Percentiles rank a stretch among this genome's conserved stretches.
Conservation (phyloP, 257 asterid genomes). For the Solanum chiquidenum region DNA sequence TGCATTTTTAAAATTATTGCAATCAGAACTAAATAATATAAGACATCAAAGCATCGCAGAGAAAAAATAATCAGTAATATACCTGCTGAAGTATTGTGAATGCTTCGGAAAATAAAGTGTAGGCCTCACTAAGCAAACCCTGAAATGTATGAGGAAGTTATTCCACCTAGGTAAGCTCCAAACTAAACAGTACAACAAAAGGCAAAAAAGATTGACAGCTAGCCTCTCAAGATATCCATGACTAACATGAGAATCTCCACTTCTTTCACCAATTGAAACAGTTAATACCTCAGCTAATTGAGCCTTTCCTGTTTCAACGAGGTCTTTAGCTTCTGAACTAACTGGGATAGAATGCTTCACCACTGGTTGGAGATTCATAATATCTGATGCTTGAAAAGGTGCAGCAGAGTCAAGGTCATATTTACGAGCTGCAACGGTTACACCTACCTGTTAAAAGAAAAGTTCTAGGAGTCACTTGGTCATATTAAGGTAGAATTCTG, state of each 20-base stretch:
- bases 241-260: neutral
- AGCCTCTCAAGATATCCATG: neutral
- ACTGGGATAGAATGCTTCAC: constrained; percentile 94
- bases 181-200: neutral
- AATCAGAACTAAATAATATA: neutral
- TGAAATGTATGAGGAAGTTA: neutral
- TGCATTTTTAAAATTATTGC: constrained; percentile 18
- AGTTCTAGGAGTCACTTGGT: neutral
- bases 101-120: constrained; percentile 77
- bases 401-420: constrained; percentile 56
- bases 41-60: neutral
- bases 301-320: constrained; percentile 86
- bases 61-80: neutral
- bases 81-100: constrained; percentile 96
- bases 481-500: neutral
- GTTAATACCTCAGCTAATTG: constrained; percentile 80
- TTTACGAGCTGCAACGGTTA: constrained; percentile 67
- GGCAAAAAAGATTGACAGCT: neutral
- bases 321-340: constrained; percentile 91
- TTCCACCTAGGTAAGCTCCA: neutral
- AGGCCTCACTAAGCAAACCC: constrained; percentile 94
- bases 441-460: constrained; percentile 60
- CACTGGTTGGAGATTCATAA: constrained; percentile 79
- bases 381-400: constrained; percentile 78
- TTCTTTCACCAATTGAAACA: neutral